Evolutionary conservation across 495 filamentous ascomycete genomes (phyloP).

Genomic region (Penicillium samsonianum): DNA sequence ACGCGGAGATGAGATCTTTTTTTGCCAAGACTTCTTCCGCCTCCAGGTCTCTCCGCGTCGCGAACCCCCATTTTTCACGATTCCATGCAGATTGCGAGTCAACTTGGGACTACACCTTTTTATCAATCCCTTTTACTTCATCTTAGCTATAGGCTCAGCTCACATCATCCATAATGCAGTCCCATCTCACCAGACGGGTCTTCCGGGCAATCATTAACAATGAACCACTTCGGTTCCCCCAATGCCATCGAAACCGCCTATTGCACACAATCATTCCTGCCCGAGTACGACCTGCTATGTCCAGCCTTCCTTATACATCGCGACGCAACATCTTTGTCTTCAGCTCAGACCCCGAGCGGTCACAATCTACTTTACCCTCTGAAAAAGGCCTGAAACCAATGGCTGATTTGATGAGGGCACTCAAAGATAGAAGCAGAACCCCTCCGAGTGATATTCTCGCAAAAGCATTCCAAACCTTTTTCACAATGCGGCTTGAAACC

Average conservation of each 20-base stretch:
- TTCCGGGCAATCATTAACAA: slow-evolving; percentile 70
- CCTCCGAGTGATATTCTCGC: slow-evolving; percentile 61
- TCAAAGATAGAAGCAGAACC: slow-evolving; percentile 45
- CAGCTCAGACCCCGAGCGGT: slow-evolving; percentile 23
- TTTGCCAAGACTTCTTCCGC: slow-evolving; percentile 38
- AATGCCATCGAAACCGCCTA: slow-evolving; percentile 39
- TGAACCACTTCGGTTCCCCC: slow-evolving; percentile 55
- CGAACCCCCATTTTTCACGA: slow-evolving; percentile 15
- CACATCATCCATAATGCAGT: slow-evolving; percentile 63
- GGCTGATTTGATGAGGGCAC: slow-evolving; percentile 43
- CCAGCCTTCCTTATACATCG: slow-evolving; percentile 24
- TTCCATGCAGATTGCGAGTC: slow-evolving; percentile 6
- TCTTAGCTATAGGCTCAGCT: background rate
- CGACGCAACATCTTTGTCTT: slow-evolving; percentile 43
- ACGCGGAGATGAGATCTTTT: slow-evolving; percentile 26
- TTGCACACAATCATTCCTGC: slow-evolving; percentile 34
- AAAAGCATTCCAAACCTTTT: slow-evolving; percentile 64
- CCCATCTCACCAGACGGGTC: slow-evolving; percentile 74
- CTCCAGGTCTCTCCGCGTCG: slow-evolving; percentile 25
- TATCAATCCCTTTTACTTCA: background rate
- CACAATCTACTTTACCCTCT: slow-evolving; percentile 34
- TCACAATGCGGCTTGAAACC: slow-evolving; percentile 53
- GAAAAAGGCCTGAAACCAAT: slow-evolving; percentile 47
- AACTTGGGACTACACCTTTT: background rate
- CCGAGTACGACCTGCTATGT: slow-evolving; percentile 26